A percentile compares a stretch with the other conserved stretches of the same genome.
Conservation (phyloP, 106 monocot genomes). For the Chionographis japonica region DNA sequence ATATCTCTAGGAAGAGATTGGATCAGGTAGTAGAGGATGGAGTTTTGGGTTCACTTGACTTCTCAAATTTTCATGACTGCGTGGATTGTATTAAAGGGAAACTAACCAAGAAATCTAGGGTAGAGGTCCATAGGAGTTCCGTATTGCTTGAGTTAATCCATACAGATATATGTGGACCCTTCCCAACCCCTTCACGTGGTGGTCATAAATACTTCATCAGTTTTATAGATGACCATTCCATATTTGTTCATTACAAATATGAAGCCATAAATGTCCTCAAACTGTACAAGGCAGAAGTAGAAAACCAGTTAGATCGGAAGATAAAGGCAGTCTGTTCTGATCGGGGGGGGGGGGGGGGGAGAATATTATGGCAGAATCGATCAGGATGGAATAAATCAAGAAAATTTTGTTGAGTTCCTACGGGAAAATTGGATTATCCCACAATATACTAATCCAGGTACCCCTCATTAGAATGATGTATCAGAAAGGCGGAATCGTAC, state of each 20-base stretch:
- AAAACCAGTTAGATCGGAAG: neutral
- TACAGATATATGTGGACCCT: conserved; percentile 1
- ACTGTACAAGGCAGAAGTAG: too few species aligned
- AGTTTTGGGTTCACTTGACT: neutral
- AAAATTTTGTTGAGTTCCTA: neutral
- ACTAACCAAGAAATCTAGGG: too few species aligned
- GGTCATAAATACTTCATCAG: neutral
- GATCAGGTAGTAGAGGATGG: neutral
- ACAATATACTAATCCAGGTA: neutral
- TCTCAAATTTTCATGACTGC: neutral
- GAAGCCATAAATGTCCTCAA: neutral
- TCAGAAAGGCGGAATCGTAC: neutral
- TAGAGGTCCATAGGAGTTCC: neutral
- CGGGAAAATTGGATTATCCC: neutral
- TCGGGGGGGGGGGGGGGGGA: neutral
- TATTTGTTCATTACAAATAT: neutral
- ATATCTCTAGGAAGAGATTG: neutral
- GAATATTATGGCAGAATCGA: conserved; percentile 4
- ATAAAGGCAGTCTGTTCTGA: conserved; percentile 3
- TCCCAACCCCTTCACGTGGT: neutral
- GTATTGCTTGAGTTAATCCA: neutral
- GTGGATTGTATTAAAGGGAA: conserved; percentile 2
- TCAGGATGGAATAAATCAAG: conserved; percentile 5
- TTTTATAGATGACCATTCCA: neutral
- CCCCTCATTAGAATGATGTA: neutral